Conservation (phyloP, 2,329 filamentous ascomycete genomes). For the Tolypocladium pustulatum region DNA sequence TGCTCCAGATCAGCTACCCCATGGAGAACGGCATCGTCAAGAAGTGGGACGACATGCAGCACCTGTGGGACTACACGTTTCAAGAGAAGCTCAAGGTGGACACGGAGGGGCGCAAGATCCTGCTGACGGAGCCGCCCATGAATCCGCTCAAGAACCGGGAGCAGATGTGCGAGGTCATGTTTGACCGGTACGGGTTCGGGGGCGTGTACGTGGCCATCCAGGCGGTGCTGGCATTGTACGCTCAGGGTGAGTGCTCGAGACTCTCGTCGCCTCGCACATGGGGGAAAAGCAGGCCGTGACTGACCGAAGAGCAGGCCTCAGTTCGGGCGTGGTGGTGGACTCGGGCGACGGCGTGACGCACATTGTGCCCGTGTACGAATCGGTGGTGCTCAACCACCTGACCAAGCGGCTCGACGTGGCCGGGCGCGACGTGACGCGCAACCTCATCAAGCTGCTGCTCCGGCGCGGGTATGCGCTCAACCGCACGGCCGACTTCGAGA, state of each 20-base stretch:
- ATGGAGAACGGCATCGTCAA: conserved; percentile 99
- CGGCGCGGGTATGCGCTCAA: conserved; percentile 94
- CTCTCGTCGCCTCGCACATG: no score
- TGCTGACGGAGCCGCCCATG: conserved; percentile 94
- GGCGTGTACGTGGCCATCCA: conserved; percentile 98
- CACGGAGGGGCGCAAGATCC: conserved; percentile 85
- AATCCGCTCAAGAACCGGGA: conserved; percentile 95
- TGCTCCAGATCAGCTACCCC: conserved; percentile 97
- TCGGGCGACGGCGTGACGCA: conserved; percentile 97
- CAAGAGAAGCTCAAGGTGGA: conserved; percentile 94
- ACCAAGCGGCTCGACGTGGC: conserved; percentile 91
- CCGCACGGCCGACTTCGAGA: conserved; percentile 97
- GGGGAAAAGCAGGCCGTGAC: neutral
- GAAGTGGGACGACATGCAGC: conserved; percentile 99
- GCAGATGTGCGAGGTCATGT: conserved; percentile 99
- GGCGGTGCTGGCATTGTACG: conserved; percentile 89
- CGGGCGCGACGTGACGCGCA: conserved; percentile 94
- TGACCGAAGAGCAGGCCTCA: conserved; percentile 49
- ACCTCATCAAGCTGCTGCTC: conserved; percentile 88
- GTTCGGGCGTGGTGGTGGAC: conserved; percentile 94
- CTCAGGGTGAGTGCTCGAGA: conserved; percentile 57
- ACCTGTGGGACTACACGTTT: conserved; percentile 99
- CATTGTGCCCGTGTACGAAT: conserved; percentile 97
- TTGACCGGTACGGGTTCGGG: conserved; percentile 91
- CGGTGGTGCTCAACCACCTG: conserved; percentile 92